Evolutionary conservation across 805 yeast genomes (phyloP), one percentile per base, ranked within the genome.

Genomic region (Wickerhamiella alocasiicola): DNA sequence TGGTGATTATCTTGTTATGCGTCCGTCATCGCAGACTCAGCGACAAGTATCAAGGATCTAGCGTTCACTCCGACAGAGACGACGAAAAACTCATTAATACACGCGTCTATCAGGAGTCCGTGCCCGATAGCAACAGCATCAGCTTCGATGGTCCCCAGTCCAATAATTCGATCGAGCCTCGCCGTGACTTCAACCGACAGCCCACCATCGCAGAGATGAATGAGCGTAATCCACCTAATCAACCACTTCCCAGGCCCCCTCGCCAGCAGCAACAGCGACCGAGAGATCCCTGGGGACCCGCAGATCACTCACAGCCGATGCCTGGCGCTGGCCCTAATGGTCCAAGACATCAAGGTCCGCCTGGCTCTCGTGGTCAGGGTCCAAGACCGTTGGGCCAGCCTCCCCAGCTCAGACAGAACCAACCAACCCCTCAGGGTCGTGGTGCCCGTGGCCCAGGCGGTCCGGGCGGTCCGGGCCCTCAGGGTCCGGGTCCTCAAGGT

Each of bases 1-100:
- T 78, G 1, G 67, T 74, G 21, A 76, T 83, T 1, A 69, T 84
- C 2, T 55, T 78, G 47, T 59, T 81, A 15, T 83, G 94, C 56
- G 67, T 81, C 40, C 68, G 79, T 65, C 73, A 87, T 53, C 65
- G 95, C 49, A 69, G 81, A 0, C 71, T 75, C 4, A 19, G 31
- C 23, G 41, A 67, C 71, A 18, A 68, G 46, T 31, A 47, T 46
- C 41, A 54, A 44, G 42, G 52, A 48, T 36, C 40, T 9, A 23
- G 27, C 7, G 38, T 39, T 29, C 23, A 43, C 13, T 27, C 27
- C 24, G 47, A 42, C 15, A 38, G 47, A 9, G 53, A 48, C 31
- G 52, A 51, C 36, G 53, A 47, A 23, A 44, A 48, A 39, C 42
- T 44, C 11, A 15, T 44, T 36, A 42, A 41, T 27, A 31, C 44